Evolutionary conservation across 148 eudicot species (phyloP), one percentile per base, ranked within the genome.

Genomic region (Persicaria maculosa): DNA sequence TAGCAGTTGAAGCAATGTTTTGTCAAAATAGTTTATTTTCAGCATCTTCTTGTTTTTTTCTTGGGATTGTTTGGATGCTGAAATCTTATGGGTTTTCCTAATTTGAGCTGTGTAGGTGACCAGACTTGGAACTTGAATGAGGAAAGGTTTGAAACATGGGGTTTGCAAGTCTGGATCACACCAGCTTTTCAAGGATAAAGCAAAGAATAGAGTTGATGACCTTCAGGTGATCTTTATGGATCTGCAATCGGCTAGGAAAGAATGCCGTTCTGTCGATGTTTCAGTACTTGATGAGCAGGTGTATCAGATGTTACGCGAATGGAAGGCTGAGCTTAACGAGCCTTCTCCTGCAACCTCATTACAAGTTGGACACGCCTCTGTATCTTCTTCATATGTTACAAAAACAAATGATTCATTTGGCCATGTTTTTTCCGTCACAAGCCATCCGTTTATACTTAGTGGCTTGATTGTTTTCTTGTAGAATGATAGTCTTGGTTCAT

Each of bases 161-260:
- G 89, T 88, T 71, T 90, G 92, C 91, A 92, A 88, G 79, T 81
- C 91, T 40, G 86, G 86, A 74, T 88, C 92, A 72, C 97, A 92
- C 83, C 91, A 83, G 81, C 79, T 89, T 80, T 90, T 92, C 78
- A 96, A 96, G 84, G 99, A 92, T 68, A 87, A 82, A 78, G 99
- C 96, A 59, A 96, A 92, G 84, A 92, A 88, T 65, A 86, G 97
- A 15, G 99, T 96, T 77, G 96, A 95, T 83, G 99, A 95, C 85
- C 96, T 95, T 4, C 97, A 95, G 77, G 90, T 86, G 65, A 82
- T 95, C 76, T 90, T 95, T 72, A 80, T 83, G n/a, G 90, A 92
- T 82, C 86, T 96, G 31, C 97, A 96, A 73, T 89, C 92, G 0
- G 97, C 97, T 3, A 86, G 91, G 82, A 86, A 89, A 83, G 99